Conservation (phyloP, 2,329 filamentous ascomycete species). For the Pseudocercospora cruenta region DNA sequence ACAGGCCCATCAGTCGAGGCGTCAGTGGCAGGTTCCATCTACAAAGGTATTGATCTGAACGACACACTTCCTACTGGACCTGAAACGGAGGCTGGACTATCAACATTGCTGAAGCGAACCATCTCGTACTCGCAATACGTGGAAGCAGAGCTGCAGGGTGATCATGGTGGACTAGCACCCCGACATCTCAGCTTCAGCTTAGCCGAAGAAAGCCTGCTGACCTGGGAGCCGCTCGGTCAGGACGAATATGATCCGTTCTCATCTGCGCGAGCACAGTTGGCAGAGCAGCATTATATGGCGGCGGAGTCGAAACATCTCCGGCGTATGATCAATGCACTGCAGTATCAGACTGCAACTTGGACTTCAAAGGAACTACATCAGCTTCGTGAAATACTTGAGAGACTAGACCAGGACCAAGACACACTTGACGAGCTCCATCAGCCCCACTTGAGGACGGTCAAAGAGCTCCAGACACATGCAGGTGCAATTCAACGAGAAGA, state of each 20-base stretch:
- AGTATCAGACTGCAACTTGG: conserved; percentile 56
- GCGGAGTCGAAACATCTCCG: conserved; percentile 63
- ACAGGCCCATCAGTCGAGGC: conserved; percentile 33
- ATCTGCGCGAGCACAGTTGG: conserved; percentile 31
- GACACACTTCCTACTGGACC: conserved; percentile 57
- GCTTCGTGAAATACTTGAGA: conserved; percentile 59
- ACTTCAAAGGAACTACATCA: conserved; percentile 60
- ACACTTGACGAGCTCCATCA: conserved; percentile 70
- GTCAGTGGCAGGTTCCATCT: conserved; percentile 63
- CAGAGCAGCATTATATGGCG: conserved; percentile 41
- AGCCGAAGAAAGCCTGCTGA: conserved; percentile 73
- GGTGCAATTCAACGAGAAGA: conserved; percentile 72
- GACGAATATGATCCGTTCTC: conserved; percentile 33
- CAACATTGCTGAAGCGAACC: conserved; percentile 63
- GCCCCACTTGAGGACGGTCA: conserved; percentile 70
- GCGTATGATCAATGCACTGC: conserved; percentile 50
- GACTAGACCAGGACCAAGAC: conserved; percentile 65
- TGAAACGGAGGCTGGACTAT: conserved; percentile 46
- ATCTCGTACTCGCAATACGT: conserved; percentile 50
- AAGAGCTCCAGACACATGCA: conserved; percentile 67
- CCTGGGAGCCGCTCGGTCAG: conserved; percentile 56
- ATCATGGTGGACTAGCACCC: conserved; percentile 64
- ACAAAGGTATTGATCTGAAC: conserved; percentile 63
- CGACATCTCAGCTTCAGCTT: conserved; percentile 75
- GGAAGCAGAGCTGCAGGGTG: conserved; percentile 18